Conservation (phyloP, 345 rosid genomes). For the Moricandia moricandioides region DNA sequence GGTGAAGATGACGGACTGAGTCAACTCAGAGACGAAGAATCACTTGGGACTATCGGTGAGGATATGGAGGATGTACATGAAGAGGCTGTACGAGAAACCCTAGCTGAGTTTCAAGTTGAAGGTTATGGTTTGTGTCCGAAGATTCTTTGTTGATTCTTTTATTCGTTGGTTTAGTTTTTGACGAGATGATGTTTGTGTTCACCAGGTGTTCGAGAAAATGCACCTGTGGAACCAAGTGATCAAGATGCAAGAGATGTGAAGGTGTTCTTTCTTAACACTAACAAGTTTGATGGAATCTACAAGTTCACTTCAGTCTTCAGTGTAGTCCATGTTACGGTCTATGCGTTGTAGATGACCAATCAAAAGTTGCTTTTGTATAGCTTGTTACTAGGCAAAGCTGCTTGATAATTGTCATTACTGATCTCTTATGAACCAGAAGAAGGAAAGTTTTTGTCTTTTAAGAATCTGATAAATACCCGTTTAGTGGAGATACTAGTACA, state of each 20-base stretch:
- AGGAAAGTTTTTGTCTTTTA: neutral
- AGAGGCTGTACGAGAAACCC: constrained; percentile 31
- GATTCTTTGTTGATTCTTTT: neutral
- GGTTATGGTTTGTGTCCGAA: constrained; percentile 35
- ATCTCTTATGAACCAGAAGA: neutral
- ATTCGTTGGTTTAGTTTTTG: neutral
- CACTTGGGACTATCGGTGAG: constrained; percentile 10
- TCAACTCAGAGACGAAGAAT: constrained; percentile 40
- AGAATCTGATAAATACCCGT: neutral
- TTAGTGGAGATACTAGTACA: neutral
- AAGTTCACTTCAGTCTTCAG: neutral
- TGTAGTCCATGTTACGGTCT: neutral
- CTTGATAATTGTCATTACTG: neutral
- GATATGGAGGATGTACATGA: constrained; percentile 20
- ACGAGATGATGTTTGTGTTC: constrained; percentile 30
- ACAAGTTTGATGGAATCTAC: neutral
- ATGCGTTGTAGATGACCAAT: neutral
- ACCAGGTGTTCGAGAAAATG: constrained; percentile 43
- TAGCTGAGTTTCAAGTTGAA: constrained; percentile 35
- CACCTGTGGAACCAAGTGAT: neutral
- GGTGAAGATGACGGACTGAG: constrained; percentile 32
- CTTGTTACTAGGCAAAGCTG: neutral
- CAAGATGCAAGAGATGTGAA: constrained; percentile 37
- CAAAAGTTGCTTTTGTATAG: neutral
- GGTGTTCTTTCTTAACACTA: constrained; percentile 34